Conservation (phyloP, 2,329 filamentous ascomycete species). For the Hypoxylon sp. region DNA sequence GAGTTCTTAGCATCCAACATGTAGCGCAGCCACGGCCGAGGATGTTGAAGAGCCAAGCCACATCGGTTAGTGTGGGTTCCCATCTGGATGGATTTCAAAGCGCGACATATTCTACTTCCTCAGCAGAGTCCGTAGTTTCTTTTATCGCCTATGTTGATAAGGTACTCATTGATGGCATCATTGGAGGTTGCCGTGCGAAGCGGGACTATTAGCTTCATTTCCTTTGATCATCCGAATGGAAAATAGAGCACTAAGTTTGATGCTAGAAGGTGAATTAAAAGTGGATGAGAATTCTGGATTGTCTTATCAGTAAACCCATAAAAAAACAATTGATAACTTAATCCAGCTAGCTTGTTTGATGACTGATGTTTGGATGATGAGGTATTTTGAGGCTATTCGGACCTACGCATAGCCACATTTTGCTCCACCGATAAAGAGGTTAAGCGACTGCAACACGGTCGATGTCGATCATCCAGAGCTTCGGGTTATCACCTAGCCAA, state of each 20-base stretch:
- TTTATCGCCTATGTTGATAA: background rate
- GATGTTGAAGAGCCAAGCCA: background rate
- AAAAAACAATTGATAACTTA: background rate
- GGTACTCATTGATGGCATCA: no score
- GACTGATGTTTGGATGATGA: background rate
- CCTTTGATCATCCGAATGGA: no score
- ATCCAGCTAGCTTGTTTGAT: background rate
- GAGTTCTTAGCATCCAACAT: background rate
- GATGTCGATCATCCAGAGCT: slow-evolving; percentile 14
- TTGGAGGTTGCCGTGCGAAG: no score
- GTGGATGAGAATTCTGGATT: background rate
- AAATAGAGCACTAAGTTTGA: no score
- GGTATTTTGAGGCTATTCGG: slow-evolving; percentile 1
- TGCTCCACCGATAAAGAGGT: background rate
- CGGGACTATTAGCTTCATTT: no score
- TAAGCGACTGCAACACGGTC: background rate
- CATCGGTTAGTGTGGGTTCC: background rate
- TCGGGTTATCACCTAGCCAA: background rate
- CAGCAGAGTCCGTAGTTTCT: background rate
- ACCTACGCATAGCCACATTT: background rate
- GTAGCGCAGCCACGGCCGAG: background rate
- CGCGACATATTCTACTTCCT: background rate
- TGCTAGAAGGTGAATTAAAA: no score
- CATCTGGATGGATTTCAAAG: background rate
- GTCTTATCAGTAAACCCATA: background rate